These are phyloP conservation scores for Aspergillus campestris DNA, from an alignment of 495 filamentous ascomycete species.

Conservation along the genomic window DNA sequence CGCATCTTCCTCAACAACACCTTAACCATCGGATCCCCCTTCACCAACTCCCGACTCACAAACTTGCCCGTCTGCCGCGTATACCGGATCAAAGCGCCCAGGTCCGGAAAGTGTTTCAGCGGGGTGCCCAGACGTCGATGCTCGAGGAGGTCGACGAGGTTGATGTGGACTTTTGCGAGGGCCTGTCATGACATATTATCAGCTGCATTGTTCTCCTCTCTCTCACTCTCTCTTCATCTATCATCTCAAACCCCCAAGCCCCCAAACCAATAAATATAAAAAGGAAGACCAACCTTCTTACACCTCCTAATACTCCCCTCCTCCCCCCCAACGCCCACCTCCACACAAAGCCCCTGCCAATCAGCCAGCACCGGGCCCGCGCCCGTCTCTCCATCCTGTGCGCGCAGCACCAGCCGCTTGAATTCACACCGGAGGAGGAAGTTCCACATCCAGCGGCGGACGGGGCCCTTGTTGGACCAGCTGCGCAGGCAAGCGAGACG, in stretches of 20 bases:
- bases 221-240: neutral
- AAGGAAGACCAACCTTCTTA: conserved; percentile 22
- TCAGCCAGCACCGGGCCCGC: conserved; percentile 4
- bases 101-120: conserved; percentile 23
- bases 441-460: conserved; percentile 15
- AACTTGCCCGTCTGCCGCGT: conserved; percentile 20
- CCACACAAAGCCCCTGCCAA: conserved; percentile 24
- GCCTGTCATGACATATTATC: conserved; percentile 6
- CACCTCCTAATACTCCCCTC: conserved; percentile 30
- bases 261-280: neutral
- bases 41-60: conserved; percentile 27
- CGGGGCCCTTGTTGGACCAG: conserved; percentile 15
- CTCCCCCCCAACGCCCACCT: conserved; percentile 18
- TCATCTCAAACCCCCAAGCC: too few species aligned
- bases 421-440: conserved; percentile 16
- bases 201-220: neutral
- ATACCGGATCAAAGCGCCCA: conserved; percentile 28
- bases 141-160: conserved; percentile 46
- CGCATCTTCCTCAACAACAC: conserved; percentile 26
- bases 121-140: conserved; percentile 18
- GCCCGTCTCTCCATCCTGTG: too few species aligned
- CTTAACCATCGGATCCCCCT: conserved; percentile 31
- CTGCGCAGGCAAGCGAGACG: conserved; percentile 6
- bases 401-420: conserved; percentile 5
- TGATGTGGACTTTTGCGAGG: conserved; percentile 32